Evolutionary conservation across 345 rosid genomes (phyloP), one percentile per base, ranked within the genome.

Genomic region (Bruguiera gymnorhiza): DNA sequence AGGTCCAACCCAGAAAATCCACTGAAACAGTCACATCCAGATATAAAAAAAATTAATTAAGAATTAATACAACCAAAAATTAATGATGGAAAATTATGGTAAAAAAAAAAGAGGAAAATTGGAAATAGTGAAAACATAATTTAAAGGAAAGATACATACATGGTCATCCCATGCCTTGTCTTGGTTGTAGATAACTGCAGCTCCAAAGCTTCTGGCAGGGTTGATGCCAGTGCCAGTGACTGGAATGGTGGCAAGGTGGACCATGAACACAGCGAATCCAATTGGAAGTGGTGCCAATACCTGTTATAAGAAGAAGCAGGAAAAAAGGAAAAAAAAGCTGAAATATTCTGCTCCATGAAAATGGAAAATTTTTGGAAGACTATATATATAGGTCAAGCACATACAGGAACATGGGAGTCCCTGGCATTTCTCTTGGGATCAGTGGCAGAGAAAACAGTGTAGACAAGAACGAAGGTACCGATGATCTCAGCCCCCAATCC

Each of bases 1-100:
- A 4, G 86, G 86, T 16, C 86, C 86, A 8, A 64, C 86, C 86
- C 86, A 83, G 76, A 83, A 83, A 21, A 83, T 79, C 83, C 86
- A 83, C 86, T 83, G 83, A 4, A 15, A 55, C 27, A 8, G 59
- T 43, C 50, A 43, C 50, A 43, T 2, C 50, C 50, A 43, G 50
- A 13, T 4, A 55, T 23, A 54, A 8, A 21, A n/a, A 18, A n/a
- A 23, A 23, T 23, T 20, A 21, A 9, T 43, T 43, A 11, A 43
- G 15, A 43, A 3, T 43, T 43, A 43, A 3, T 19, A 2, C 15
- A 10, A 39, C 46, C 46, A 39, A 39, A 3, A 10, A 39, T 43
- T 11, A 2, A 11, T 43, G 1, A 11, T 43, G 18, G 10, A 21
- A 55, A 54, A 50, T 19, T 26, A 34, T 34, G 37, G 37, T 34